phyloP scores from a whole-genome alignment of 176 grass and related monocot genomes.

The Canna indica region DNA sequence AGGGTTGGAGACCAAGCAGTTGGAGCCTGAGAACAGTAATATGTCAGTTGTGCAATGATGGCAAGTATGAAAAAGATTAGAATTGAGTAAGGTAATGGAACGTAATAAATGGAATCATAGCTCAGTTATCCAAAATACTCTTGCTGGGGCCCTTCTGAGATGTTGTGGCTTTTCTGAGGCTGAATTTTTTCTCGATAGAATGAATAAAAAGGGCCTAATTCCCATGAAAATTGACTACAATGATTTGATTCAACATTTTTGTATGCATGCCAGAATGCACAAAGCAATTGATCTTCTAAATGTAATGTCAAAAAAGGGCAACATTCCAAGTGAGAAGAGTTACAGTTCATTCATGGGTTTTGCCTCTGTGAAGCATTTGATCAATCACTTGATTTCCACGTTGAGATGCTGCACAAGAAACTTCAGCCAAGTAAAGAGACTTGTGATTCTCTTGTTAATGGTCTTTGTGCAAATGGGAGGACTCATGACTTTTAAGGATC shows the following conservation, averaged over 20 bases:
- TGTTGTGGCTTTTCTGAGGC: constrained; percentile 53
- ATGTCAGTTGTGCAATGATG: constrained; percentile 41
- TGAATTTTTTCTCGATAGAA: constrained; percentile 35
- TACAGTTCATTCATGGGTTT: constrained; percentile 48
- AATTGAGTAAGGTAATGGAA: constrained; percentile 52
- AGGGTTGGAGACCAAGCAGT: constrained; percentile 60
- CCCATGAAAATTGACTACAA: constrained; percentile 32
- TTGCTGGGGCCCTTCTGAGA: constrained; percentile 44
- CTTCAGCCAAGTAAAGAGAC: constrained; percentile 40
- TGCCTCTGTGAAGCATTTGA: constrained; percentile 49
- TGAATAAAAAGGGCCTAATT: constrained; percentile 32
- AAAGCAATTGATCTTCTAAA: constrained; percentile 60
- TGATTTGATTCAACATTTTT: constrained; percentile 52
- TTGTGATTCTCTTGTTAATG: constrained; percentile 45
- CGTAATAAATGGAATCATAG: constrained; percentile 51
- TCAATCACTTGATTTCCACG: constrained; percentile 48
- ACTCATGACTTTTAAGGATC: constrained; percentile 52
- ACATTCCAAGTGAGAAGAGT: constrained; percentile 43
- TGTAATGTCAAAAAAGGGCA: constrained; percentile 62
- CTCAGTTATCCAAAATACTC: constrained; percentile 36
- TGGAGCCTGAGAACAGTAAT: constrained; percentile 79
- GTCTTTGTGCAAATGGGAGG: constrained; percentile 54
- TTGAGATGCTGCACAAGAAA: constrained; percentile 55
- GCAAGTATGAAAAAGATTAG: constrained; percentile 54
- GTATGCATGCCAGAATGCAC: constrained; percentile 35